A percentile compares a stretch with the other conserved stretches of the same genome.
These are phyloP conservation scores for Arctostaphylos glauca DNA, from an alignment of 148 eudicot genomes.

Conservation along the genomic window DNA sequence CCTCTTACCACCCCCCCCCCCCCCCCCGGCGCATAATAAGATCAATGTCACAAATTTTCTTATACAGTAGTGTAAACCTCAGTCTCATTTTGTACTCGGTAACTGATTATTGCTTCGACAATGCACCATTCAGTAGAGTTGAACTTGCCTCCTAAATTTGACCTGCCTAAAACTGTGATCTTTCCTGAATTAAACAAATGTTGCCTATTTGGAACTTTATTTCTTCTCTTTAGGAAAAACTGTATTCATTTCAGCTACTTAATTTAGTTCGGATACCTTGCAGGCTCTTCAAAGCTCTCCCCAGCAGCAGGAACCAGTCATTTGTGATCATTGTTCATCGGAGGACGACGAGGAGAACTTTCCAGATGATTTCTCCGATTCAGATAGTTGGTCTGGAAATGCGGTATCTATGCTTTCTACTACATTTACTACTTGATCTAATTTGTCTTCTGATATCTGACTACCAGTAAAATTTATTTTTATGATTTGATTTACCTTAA, in stretches of 20 bases:
- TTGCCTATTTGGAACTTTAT: background rate
- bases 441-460: background rate
- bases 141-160: background rate
- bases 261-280: constrained; percentile 11
- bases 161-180: background rate
- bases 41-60: background rate
- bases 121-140: background rate
- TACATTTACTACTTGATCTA: background rate
- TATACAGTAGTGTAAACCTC: background rate
- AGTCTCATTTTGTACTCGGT: background rate
- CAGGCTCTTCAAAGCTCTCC: constrained; percentile 49
- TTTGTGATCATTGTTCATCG: constrained; percentile 51
- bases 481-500: too few relatives aligned
- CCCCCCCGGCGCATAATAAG: background rate
- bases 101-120: background rate
- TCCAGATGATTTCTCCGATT: constrained; percentile 45
- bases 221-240: background rate
- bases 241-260: background rate
- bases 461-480: background rate
- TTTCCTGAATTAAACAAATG: background rate
- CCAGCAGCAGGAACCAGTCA: constrained; percentile 16
- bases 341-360: constrained; percentile 57
- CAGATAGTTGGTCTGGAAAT: constrained; percentile 46
- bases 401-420: constrained; percentile 33
- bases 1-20: too few relatives aligned